These are phyloP conservation scores for Secale cereale DNA, from an alignment of 176 grass and related monocot species.

Conservation along the genomic window DNA sequence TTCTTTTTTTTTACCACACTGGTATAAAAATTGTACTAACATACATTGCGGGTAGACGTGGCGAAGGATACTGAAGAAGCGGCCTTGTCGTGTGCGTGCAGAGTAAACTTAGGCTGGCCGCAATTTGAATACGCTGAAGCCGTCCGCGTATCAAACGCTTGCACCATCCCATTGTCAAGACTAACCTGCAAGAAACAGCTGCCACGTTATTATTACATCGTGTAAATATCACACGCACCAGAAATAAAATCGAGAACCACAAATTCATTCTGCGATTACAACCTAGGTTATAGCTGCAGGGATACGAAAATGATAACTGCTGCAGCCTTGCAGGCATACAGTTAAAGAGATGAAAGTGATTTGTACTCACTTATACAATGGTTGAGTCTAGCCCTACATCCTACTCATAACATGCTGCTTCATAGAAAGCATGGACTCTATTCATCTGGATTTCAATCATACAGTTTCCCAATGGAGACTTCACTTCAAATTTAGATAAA, in stretches of 20 bases:
- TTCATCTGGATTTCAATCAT: background rate
- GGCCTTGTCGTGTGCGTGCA: constrained; percentile 76
- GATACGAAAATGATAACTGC: no score
- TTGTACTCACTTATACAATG: no score
- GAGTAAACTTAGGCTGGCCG: constrained; percentile 56
- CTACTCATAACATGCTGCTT: no score
- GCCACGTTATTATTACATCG: background rate
- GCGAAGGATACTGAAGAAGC: constrained; percentile 52
- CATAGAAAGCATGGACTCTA: background rate
- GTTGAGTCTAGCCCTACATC: no score
- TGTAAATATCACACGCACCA: no score
- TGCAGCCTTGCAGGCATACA: no score
- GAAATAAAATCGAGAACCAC: no score
- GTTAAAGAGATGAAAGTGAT: no score
- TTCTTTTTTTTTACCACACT: background rate
- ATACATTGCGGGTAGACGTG: constrained; percentile 48
- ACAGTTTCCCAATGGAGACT: background rate
- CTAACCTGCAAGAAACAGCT: constrained; percentile 53
- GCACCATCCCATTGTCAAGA: constrained; percentile 87
- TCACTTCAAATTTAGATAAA: background rate
- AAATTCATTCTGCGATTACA: no score
- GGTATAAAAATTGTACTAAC: background rate
- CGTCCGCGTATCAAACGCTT: constrained; percentile 72
- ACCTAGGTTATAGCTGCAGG: no score
- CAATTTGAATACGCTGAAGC: constrained; percentile 52